Percentiles rank a stretch among this genome's conserved stretches.
phyloP scores from a whole-genome alignment of 2,329 filamentous ascomycete genomes.

The Cryphonectria naterciae region DNA sequence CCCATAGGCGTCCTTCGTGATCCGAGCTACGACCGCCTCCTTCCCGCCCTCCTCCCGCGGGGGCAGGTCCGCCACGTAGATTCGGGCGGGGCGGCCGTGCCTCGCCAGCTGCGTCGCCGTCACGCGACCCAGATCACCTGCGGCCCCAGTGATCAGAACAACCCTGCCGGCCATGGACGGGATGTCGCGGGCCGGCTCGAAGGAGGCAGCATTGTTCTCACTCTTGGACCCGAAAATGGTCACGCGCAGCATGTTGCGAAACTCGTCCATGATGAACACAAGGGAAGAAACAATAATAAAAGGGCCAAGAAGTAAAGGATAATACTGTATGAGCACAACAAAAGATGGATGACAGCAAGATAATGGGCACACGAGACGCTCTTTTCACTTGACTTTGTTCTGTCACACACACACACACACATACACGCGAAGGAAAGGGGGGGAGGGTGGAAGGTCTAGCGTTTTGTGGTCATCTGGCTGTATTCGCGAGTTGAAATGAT shows the following conservation, averaged over 20 bases:
- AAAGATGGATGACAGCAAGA: background rate
- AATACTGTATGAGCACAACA: background rate
- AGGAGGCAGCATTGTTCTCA: background rate
- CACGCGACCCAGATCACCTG: slow-evolving; percentile 17
- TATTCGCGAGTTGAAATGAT: background rate
- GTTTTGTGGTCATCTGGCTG: background rate
- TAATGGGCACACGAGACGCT: background rate
- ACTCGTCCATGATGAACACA: background rate
- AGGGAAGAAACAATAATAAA: background rate
- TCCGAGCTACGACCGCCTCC: slow-evolving; percentile 6
- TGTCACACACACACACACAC: too few relatives aligned
- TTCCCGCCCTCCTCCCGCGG: slow-evolving; percentile 1
- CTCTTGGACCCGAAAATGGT: slow-evolving; percentile 12
- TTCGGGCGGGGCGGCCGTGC: slow-evolving; percentile 5
- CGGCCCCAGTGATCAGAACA: slow-evolving; percentile 19
- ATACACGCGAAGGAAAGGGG: background rate
- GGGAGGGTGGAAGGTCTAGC: background rate
- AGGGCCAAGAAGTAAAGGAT: background rate
- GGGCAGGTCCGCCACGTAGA: slow-evolving; percentile 18
- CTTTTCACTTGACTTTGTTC: background rate
- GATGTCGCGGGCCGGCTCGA: slow-evolving; percentile 13
- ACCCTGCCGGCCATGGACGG: slow-evolving; percentile 9
- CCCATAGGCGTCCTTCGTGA: slow-evolving; percentile 4
- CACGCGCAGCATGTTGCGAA: slow-evolving; percentile 11
- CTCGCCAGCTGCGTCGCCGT: slow-evolving; percentile 15